Evolutionary conservation across 2,329 filamentous ascomycete species (phyloP), one percentile per base, ranked within the genome.

Genomic region (Fusarium sp.): DNA sequence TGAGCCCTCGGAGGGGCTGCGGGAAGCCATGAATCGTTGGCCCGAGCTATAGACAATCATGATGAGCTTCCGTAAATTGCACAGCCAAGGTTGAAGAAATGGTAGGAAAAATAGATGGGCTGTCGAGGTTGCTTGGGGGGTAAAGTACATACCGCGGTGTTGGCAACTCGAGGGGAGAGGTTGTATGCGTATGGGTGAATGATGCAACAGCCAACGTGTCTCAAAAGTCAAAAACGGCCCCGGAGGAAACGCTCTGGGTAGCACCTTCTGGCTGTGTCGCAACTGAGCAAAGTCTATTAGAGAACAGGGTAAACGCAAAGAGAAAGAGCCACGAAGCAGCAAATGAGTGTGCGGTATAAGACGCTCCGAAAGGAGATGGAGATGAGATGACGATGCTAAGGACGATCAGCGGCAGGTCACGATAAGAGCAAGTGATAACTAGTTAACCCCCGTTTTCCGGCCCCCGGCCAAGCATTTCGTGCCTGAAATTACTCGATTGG

Each of bases 21-120:
- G 74, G 56, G 80, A 73, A 65, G 80, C 76, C 81, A 82, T 82
- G 72, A 70, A 70, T 68, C 71, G 66, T 57, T 75, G 65, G 7
- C 58, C 47, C n/a, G 72, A 65, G 62, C 72, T 76, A 56, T 72
- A 71, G n/a, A 73, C 62, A 7, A 77, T 76, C 70, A 77, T 77
- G 47, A 70, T 78, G 66, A 78, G 74, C 57, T 63, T 72, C 28
- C 11, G 30, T 16, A 28, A 58, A 55, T 53, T 65, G 43, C 7
- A 51, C n/a, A 18, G 48, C 28, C 30, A 58, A 28, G 23, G 5
- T 23, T 30, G 44, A 27, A n/a, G 44, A 36, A 15, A 27, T 18
- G 10, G n/a, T 23, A 12, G 23, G 6, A 34, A 34, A 61, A 30
- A 37, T 11, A 16, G 54, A 48, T 16, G 44, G 43, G 56, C n/a